These are phyloP conservation scores for Linnemannia schmuckeri DNA, from an alignment of 192 early-diverging fungal species.

Conservation along the genomic window DNA sequence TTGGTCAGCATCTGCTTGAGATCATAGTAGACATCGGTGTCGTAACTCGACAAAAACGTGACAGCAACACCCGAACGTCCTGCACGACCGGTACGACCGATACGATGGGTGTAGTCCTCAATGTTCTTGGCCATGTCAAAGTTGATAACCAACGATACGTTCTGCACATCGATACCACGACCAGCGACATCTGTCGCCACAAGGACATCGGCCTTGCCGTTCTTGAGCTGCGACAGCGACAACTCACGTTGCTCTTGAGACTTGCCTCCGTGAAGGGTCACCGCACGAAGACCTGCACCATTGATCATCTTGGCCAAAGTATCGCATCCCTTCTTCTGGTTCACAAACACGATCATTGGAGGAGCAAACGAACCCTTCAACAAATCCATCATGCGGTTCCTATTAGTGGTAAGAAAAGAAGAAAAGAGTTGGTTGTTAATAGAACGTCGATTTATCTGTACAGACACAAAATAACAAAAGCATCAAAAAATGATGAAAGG, in stretches of 20 bases:
- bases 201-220: constrained; percentile 85
- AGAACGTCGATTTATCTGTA: background rate
- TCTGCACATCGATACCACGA: constrained; percentile 98
- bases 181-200: constrained; percentile 99
- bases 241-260: constrained; percentile 97
- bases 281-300: constrained; percentile 77
- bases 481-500: background rate
- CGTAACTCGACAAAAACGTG: constrained; percentile 86
- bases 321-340: constrained; percentile 95
- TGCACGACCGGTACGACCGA: constrained; percentile 98
- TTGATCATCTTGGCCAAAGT: constrained; percentile 84
- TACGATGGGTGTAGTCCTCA: constrained; percentile 98
- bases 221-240: constrained; percentile 84
- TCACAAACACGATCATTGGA: constrained; percentile 98
- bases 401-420: constrained; percentile 41
- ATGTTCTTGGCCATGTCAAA: constrained; percentile 99
- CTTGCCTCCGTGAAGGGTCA: constrained; percentile 95
- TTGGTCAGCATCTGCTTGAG: constrained; percentile 81
- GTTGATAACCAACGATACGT: constrained; percentile 97
- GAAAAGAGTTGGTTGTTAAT: background rate
- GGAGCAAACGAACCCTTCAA: constrained; percentile 78
- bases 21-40: constrained; percentile 91
- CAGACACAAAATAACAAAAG: background rate
- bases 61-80: constrained; percentile 91
- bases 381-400: constrained; percentile 82